These are phyloP conservation scores for Rubus idaeus DNA, from an alignment of 306 rosid genomes.

Conservation along the genomic window DNA sequence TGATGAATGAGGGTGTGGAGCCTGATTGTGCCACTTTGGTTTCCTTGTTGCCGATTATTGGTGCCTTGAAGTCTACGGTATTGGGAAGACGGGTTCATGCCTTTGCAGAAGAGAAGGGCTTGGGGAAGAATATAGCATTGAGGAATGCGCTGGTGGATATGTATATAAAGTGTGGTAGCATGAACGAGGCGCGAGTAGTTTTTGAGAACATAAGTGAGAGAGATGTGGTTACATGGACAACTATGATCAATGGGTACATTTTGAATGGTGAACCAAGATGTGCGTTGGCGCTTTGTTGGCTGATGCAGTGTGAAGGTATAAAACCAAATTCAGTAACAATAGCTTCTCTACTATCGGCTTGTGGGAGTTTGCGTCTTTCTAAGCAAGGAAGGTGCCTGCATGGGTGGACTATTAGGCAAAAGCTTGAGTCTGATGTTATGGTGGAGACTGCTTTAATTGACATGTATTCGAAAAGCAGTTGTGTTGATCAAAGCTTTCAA, in stretches of 20 bases:
- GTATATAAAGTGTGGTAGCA: constrained; percentile 70
- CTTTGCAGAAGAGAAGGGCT: constrained; percentile 51
- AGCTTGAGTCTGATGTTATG: constrained; percentile 59
- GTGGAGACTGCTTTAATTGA: constrained; percentile 83
- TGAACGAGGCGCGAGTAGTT: constrained; percentile 54
- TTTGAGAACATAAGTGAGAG: constrained; percentile 44
- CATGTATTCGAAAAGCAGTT: constrained; percentile 54
- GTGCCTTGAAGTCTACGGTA: constrained; percentile 45
- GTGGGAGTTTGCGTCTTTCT: constrained; percentile 50
- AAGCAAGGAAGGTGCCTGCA: constrained; percentile 67
- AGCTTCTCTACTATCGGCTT: constrained; percentile 69
- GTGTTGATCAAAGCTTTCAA: constrained; percentile 42
- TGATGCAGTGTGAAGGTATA: constrained; percentile 65
- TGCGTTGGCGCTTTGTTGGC: constrained; percentile 59
- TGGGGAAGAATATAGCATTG: constrained; percentile 45
- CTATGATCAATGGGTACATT: constrained; percentile 74
- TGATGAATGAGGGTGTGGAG: constrained; percentile 60
- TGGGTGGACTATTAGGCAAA: constrained; percentile 70
- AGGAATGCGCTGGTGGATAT: constrained; percentile 77
- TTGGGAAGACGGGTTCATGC: constrained; percentile 59
- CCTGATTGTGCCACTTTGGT: constrained; percentile 75
- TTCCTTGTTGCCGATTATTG: constrained; percentile 79
- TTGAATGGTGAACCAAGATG: constrained; percentile 56
- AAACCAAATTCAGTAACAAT: constrained; percentile 64
- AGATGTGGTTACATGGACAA: constrained; percentile 89